Evolutionary conservation across 2,329 filamentous ascomycete species (phyloP), one percentile per base, ranked within the genome.

Genomic region (Periglandula ipomoeae): DNA sequence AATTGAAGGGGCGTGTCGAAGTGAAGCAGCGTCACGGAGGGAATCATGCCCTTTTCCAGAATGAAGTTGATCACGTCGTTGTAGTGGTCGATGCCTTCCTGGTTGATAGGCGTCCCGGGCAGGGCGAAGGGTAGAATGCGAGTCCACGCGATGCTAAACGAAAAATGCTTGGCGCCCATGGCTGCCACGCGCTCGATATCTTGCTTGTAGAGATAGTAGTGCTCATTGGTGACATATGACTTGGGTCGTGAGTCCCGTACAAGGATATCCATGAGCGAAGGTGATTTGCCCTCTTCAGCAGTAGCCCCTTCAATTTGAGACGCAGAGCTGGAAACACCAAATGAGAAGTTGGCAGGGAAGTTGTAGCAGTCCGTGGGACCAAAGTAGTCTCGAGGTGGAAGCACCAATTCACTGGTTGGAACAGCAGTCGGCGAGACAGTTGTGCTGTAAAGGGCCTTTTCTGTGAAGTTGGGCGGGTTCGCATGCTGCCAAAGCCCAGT

Each of bases 171-270:
- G 8, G 75, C 67, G 0, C 75, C 75, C 59, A 79, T 67, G 3
- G 71, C 65, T 1, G 74, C 74, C 8, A 78, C 64, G 0, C 74
- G 67, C 50, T 72, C 73, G 39, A 79, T 76, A 38, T 78, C 73
- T 59, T 78, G 75, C 58, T 77, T 78, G 55, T 78, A 79, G 7
- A 75, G 59, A 51, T 75, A 78, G 56, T 78, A 78, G 48, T 76
- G 69, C 59, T 75, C 72, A 38, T 71, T 74, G 2, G 70, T 70
- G 32, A 66, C 61, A 47, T 68, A 65, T 24, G 59, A 50, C 39
- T 67, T 65, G 4, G 52, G 46, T 2, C 57, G 44, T 5, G 55
- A 54, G 26, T 59, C 54, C 4, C 44, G 50, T 2, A 61, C 54
- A 4, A 68, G 63, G 53, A 71, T 64, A 44, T 75, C 72, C 59